These are phyloP conservation scores for Fusarium sp. DNA, from an alignment of 2,329 filamentous ascomycete species.

Conservation along the genomic window DNA sequence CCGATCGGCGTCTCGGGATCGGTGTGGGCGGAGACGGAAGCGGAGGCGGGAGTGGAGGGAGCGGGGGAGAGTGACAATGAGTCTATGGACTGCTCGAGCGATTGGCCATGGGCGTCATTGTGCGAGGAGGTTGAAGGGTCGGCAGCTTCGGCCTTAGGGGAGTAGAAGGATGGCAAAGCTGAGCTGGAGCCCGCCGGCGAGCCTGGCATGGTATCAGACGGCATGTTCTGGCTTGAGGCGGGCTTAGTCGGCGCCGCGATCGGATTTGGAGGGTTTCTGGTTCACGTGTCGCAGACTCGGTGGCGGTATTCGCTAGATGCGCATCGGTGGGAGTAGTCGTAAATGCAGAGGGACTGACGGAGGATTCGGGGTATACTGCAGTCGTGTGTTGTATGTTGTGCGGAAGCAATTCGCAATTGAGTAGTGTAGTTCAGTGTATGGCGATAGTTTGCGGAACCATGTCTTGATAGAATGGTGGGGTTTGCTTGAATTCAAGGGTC, in stretches of 20 bases:
- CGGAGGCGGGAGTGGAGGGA: constrained; percentile 30
- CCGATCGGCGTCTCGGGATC: constrained; percentile 40
- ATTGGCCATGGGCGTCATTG: constrained; percentile 24
- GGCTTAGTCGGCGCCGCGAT: constrained; percentile 41
- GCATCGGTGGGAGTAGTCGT: constrained; percentile 21
- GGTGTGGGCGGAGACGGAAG: constrained; percentile 26
- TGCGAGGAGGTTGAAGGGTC: constrained; percentile 38
- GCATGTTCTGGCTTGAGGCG: constrained; percentile 45
- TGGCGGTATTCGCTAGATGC: constrained; percentile 26
- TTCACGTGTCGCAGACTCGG: constrained; percentile 35
- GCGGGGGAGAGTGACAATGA: constrained; percentile 54
- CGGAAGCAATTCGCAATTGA: constrained; percentile 28
- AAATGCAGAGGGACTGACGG: not conserved
- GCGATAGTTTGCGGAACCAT: constrained; percentile 47
- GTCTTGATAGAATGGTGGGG: constrained; percentile 44
- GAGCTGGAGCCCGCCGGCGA: constrained; percentile 51
- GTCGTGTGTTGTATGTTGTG: constrained; percentile 16
- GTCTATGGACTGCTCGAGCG: constrained; percentile 50
- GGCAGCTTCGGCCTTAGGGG: constrained; percentile 54
- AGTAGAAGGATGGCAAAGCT: constrained; percentile 62
- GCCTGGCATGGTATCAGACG: constrained; percentile 48
- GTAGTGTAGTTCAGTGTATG: constrained; percentile 36
- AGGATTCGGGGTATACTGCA: constrained; percentile 3
- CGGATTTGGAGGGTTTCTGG: constrained; percentile 34
- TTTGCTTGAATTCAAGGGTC: constrained; percentile 29